These are phyloP conservation scores for Trichoderma sp. DNA, from an alignment of 2,329 filamentous ascomycete species.

Conservation along the genomic window DNA sequence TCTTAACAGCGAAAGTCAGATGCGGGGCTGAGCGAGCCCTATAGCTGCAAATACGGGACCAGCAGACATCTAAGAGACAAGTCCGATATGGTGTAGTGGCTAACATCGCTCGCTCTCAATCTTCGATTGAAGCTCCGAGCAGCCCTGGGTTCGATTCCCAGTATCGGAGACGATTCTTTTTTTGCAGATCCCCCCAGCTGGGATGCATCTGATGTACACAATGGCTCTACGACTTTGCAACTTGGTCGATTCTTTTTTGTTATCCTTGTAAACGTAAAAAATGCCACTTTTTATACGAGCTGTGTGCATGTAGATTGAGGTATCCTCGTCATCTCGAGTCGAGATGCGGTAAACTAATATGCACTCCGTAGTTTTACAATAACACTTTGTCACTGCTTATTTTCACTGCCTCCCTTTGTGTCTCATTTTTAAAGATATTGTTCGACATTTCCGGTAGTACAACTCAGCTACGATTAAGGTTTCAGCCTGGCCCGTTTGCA, in stretches of 20 bases:
- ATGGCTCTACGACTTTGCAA: background rate
- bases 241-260: background rate
- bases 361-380: background rate
- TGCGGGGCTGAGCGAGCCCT: background rate
- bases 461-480: background rate
- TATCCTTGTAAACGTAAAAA: background rate
- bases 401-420: background rate
- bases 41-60: rapidly evolving
- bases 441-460: background rate
- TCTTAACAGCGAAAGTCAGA: background rate
- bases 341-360: background rate
- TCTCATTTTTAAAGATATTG: background rate
- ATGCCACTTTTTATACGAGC: background rate
- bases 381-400: background rate
- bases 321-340: background rate
- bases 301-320: background rate
- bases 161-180: constrained; percentile 29
- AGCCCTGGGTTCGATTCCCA: constrained; percentile 39
- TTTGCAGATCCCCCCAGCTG: background rate
- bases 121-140: constrained; percentile 28
- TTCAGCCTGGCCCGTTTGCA: background rate
- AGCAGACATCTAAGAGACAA: background rate
- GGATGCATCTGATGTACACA: background rate
- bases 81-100: constrained; percentile 39
- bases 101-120: constrained; percentile 39